Base-by-base conservation (phyloP, 192 early-diverging fungal genomes). In the Backusella australiensis region DNA sequence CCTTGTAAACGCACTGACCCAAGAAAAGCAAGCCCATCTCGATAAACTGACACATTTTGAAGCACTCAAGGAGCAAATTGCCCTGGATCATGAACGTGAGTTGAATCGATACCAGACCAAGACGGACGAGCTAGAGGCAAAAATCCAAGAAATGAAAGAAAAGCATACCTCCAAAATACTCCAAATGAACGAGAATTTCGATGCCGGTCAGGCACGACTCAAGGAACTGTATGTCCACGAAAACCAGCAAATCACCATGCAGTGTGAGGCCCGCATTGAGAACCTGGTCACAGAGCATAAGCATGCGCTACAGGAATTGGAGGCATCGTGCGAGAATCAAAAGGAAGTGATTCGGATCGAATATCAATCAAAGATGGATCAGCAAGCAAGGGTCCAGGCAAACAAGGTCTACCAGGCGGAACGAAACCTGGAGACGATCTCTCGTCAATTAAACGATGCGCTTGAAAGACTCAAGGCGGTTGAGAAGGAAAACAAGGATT, bases 331-430 rank as follows among this genome's bases (percentile, higher is more conserved):
- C 21, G 67, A 66, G 1, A 69, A 26, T 53, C 67, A 76, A 17
- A 76, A 76, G 35, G 67, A 76, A 29, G 75, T 76, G 41, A 21
- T 39, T 9, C 8, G 21, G 4, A 76, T 76, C 36, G 67, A 76
- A 49, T 41, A 69, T 52, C 75, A 76, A 35, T 38, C 74, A 1
- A 29, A n/a, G n/a, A 26, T 69, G 12, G 38, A 69, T 6, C 35
- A 26, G 0, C 38, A 39, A n/a, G 12, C 9, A 23, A 35, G 68
- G 23, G 11, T 12, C 0, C 6, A 29, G 11, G 26, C 4, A 29
- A 63, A 63, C 21, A 63, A 29, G 26, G 5, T 63, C 2, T n/a
- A 29, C 1, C 23, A 29, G 12, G 9, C 56, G 4, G 56, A 63
- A 7, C 7, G 9, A 9, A 63, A 15, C 3, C 29, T 29, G 21